A percentile compares a stretch with the other conserved stretches of the same genome.
Evolutionary conservation across 148 eudicot species (phyloP).

Genomic region (Pouteria glomerata): DNA sequence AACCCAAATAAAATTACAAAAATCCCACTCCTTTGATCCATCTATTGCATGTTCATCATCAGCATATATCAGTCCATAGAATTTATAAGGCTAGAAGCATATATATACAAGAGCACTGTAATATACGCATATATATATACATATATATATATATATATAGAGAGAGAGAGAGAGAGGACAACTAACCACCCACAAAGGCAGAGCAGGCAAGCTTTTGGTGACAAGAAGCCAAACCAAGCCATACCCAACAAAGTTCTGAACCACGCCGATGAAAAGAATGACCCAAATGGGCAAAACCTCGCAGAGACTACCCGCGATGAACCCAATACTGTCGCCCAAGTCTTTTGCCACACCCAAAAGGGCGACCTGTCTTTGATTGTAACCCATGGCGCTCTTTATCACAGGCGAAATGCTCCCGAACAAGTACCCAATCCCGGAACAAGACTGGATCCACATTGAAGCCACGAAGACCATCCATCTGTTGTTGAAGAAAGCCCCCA

Average conservation of each 20-base stretch:
- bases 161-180: neutral
- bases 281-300: slow-evolving; percentile 53
- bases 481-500: slow-evolving; percentile 44
- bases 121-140: no score
- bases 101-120: no score
- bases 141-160: neutral
- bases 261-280: slow-evolving; percentile 39
- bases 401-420: slow-evolving; percentile 63
- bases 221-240: slow-evolving; percentile 56
- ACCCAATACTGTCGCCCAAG: slow-evolving; percentile 56
- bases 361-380: slow-evolving; percentile 50
- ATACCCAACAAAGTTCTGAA: slow-evolving; percentile 51
- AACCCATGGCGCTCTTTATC: slow-evolving; percentile 45
- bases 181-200: neutral
- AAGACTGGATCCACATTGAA: slow-evolving; percentile 71
- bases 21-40: no score
- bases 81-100: no score
- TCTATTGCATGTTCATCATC: no score
- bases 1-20: no score
- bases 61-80: no score
- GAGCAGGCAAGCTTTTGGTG: slow-evolving; percentile 6
- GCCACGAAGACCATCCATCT: slow-evolving; percentile 92
- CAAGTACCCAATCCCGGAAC: slow-evolving; percentile 59
- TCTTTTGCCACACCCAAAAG: slow-evolving; percentile 57
- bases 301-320: slow-evolving; percentile 42